These are phyloP conservation scores for Astrocystis sublimbata DNA, from an alignment of 495 filamentous ascomycete species.

Conservation along the genomic window DNA sequence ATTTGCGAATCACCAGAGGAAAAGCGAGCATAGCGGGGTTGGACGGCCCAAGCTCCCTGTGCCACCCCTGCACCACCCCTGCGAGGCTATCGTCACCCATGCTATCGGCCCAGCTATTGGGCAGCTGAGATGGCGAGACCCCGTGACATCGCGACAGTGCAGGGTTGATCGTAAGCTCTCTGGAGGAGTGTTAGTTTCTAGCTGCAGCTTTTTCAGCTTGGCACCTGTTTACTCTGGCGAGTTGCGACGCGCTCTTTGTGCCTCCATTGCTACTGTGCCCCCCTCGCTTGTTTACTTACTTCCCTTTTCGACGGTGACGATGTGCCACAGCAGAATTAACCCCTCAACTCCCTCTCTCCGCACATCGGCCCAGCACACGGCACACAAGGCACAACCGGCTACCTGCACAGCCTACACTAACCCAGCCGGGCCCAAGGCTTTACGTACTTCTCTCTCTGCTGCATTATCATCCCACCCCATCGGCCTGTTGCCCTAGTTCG, in stretches of 20 bases:
- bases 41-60: constrained; percentile 15
- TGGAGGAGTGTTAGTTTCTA: constrained; percentile 3
- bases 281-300: constrained; percentile 19
- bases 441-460: background rate
- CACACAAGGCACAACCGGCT: background rate
- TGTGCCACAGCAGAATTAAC: background rate
- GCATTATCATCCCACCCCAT: background rate
- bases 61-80: background rate
- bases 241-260: constrained; percentile 13
- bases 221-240: constrained; percentile 7
- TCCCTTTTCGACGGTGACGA: constrained; percentile 2
- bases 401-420: too few relatives aligned
- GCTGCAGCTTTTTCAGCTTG: constrained; percentile 20
- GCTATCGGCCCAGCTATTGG: constrained; percentile 5
- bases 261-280: too few relatives aligned
- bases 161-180: constrained; percentile 7
- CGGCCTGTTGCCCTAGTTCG: background rate
- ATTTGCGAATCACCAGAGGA: constrained; percentile 3
- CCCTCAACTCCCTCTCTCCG: constrained; percentile 23
- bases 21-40: constrained; percentile 12
- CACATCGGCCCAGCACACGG: constrained; percentile 13
- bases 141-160: constrained; percentile 21
- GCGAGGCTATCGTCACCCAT: background rate
- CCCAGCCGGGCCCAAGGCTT: background rate
- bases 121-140: constrained; percentile 2